Percentiles rank a stretch among this genome's conserved stretches.
Conservation (phyloP, 202 grass and related monocot species). For the Musa balbisiana region DNA sequence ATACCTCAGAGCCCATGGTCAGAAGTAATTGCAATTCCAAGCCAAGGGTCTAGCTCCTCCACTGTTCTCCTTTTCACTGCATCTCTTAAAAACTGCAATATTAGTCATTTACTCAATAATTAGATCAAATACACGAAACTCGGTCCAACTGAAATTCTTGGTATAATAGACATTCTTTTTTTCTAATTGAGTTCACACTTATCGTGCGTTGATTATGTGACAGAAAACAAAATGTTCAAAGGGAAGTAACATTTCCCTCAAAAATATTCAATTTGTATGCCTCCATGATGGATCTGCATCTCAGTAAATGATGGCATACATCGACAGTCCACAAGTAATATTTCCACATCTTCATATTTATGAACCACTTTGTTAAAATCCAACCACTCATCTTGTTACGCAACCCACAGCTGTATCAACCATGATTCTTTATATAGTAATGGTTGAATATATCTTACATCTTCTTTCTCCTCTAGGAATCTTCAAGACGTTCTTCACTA, state of each 20-base stretch:
- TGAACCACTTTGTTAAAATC: not conserved
- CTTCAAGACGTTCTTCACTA: not conserved
- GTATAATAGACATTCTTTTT: not conserved
- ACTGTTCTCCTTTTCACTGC: not conserved
- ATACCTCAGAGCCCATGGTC: not conserved
- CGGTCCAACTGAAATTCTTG: not conserved
- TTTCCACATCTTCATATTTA: not conserved
- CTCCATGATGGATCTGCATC: too few relatives aligned
- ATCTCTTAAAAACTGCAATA: not conserved
- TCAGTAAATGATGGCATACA: too few relatives aligned
- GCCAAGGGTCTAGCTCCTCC: not conserved
- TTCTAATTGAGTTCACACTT: not conserved
- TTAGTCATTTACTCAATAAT: too few relatives aligned
- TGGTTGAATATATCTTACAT: not conserved
- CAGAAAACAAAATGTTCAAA: not conserved
- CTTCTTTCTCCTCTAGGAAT: not conserved
- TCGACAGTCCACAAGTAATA: not conserved
- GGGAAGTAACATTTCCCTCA: not conserved
- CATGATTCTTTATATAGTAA: not conserved
- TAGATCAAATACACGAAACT: not conserved
- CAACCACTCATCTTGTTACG: not conserved
- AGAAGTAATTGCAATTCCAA: not conserved
- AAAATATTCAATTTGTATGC: not conserved
- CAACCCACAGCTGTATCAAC: not conserved
- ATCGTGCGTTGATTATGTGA: not conserved